phyloP scores from a whole-genome alignment of 139 green algal species.

The Yamagishiella unicocca region DNA sequence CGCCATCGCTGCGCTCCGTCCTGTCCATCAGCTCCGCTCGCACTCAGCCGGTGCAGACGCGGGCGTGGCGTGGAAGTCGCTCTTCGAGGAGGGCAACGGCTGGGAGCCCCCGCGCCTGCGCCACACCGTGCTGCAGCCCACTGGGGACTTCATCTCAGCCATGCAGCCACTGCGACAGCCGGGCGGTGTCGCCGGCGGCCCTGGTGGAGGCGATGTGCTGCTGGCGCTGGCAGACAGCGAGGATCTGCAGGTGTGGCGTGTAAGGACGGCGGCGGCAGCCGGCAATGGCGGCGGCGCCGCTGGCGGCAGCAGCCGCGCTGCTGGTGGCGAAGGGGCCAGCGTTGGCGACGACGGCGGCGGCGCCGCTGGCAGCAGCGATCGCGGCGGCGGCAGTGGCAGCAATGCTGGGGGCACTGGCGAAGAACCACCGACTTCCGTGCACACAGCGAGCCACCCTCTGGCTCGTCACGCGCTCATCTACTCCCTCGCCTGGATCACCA shows the following conservation, averaged over 20 bases:
- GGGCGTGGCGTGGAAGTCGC: background rate
- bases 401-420: background rate
- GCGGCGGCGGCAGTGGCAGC: conserved; percentile 1
- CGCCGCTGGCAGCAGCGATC: background rate
- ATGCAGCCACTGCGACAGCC: background rate
- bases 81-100: conserved; percentile 1
- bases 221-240: background rate
- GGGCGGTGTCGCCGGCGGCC: background rate
- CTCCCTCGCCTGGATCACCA: background rate
- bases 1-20: no score
- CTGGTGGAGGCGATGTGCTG: background rate
- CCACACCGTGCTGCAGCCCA: background rate
- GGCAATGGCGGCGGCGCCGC: background rate
- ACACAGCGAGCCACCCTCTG: background rate
- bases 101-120: conserved; percentile 24
- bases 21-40: background rate
- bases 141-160: background rate
- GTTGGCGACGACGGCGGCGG: background rate
- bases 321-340: background rate
- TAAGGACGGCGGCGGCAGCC: background rate
- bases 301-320: background rate
- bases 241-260: background rate
- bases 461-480: background rate
- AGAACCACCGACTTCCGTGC: background rate
- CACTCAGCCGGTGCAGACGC: background rate